phyloP scores from a whole-genome alignment of 371 early-diverging fungal genomes.

The Mortierella sp. region DNA sequence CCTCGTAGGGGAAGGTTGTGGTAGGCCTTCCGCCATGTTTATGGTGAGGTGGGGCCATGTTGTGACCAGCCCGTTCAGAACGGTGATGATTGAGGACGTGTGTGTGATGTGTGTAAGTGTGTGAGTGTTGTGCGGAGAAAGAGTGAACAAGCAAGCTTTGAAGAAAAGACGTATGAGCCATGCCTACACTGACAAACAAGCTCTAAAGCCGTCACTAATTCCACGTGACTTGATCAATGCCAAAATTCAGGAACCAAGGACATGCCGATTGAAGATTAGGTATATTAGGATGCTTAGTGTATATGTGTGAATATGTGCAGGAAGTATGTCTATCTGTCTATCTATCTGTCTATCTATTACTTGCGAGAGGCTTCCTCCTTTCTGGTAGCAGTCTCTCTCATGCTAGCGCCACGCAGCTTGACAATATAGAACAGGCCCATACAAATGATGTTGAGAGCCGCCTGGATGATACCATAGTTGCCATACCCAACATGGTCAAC shows the following conservation, averaged over 20 bases:
- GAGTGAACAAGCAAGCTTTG: neutral
- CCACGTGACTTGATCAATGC: too few species aligned
- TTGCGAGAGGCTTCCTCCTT: slow-evolving; percentile 27
- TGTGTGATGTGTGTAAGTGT: neutral
- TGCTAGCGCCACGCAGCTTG: slow-evolving; percentile 39
- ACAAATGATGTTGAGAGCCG: slow-evolving; percentile 39
- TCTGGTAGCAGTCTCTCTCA: slow-evolving; percentile 41
- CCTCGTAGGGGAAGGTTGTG: slow-evolving; percentile 46
- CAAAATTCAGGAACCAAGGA: too few species aligned
- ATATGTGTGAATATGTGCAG: neutral
- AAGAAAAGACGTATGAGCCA: too few species aligned
- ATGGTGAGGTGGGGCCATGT: slow-evolving; percentile 12
- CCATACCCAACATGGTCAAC: slow-evolving; percentile 43
- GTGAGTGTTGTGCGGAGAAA: neutral
- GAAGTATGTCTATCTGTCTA: neutral
- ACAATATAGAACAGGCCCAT: slow-evolving; percentile 46
- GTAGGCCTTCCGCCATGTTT: slow-evolving; percentile 24
- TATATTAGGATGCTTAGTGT: neutral
- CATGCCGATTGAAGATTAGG: neutral
- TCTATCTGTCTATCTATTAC: neutral
- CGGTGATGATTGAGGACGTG: neutral
- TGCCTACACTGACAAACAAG: too few species aligned
- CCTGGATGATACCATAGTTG: slow-evolving; percentile 42
- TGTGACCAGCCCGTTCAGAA: neutral
- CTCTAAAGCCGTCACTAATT: too few species aligned